Evolutionary conservation across 345 rosid genomes (phyloP).

Genomic region (Atalantia buxifolia): DNA sequence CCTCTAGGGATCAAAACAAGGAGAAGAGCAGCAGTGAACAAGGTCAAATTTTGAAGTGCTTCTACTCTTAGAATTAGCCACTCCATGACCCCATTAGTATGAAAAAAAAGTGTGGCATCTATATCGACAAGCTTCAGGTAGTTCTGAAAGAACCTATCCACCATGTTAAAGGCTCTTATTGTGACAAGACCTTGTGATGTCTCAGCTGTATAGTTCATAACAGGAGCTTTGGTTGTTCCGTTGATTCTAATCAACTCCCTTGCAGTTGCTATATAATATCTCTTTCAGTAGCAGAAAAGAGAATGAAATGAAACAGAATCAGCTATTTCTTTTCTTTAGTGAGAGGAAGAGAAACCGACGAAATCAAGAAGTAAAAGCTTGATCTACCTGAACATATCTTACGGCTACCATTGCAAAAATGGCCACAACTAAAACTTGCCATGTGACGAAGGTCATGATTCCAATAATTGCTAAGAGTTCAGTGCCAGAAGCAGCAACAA

Average conservation of each 20-base stretch:
- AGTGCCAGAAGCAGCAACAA: constrained; percentile 29
- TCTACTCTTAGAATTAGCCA: constrained; percentile 78
- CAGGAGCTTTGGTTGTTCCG: constrained; percentile 93
- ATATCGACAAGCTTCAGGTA: constrained; percentile 60
- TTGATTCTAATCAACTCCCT: constrained; percentile 79
- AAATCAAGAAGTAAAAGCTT: constrained; percentile 1
- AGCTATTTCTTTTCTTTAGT: background rate
- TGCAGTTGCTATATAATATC: constrained; percentile 72
- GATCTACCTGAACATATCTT: constrained; percentile 54
- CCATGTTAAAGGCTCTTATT: constrained; percentile 73
- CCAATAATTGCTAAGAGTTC: constrained; percentile 42
- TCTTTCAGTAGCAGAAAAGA: constrained; percentile 16
- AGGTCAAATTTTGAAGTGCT: constrained; percentile 60
- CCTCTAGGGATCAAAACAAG: constrained; percentile 70
- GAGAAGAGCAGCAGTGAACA: constrained; percentile 69
- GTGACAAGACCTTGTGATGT: constrained; percentile 81
- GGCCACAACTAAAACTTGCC: constrained; percentile 75
- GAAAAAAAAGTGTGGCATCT: constrained; percentile 75
- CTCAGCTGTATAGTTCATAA: constrained; percentile 84
- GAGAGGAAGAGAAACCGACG: background rate
- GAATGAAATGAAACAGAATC: background rate
- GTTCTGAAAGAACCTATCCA: constrained; percentile 57
- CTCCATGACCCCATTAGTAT: constrained; percentile 72
- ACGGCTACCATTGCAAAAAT: constrained; percentile 48
- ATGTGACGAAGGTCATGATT: constrained; percentile 67